phyloP scores from a whole-genome alignment of 164 flowering plant genomes.

The Umbilicus rupestris region DNA sequence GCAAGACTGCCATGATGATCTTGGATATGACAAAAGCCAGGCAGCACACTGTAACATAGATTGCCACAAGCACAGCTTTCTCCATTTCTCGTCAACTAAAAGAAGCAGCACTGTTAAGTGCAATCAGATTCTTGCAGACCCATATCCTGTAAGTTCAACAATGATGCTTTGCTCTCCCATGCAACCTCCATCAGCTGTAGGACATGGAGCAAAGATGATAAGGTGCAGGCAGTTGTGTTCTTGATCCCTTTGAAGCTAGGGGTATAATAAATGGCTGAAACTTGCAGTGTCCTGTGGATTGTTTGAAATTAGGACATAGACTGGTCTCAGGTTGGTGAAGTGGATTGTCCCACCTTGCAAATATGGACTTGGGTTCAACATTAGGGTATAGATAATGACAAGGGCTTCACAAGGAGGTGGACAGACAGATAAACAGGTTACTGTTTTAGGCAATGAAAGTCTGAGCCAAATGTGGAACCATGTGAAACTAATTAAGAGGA shows the following conservation, averaged over 20 bases:
- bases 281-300: background rate
- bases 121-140: background rate
- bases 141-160: background rate
- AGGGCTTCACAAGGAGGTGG: slow-evolving; percentile 1
- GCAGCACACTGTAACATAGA: slow-evolving; percentile 56
- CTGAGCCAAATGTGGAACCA: background rate
- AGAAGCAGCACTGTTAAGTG: too few species aligned
- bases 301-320: background rate
- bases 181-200: background rate
- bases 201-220: background rate
- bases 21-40: slow-evolving; percentile 64
- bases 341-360: background rate
- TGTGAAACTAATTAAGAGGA: background rate
- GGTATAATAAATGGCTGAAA: background rate
- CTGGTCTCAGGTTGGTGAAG: slow-evolving; percentile 1
- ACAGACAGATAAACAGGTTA: background rate
- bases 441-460: background rate
- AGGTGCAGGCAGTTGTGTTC: too few species aligned
- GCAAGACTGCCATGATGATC: slow-evolving; percentile 49
- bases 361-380: background rate
- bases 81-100: slow-evolving; percentile 42
- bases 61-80: slow-evolving; percentile 28
- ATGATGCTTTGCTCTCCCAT: background rate
- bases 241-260: background rate
- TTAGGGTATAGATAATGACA: background rate